These are phyloP conservation scores for Polygonum maritimum DNA, from an alignment of 148 eudicot species.

Conservation along the genomic window DNA sequence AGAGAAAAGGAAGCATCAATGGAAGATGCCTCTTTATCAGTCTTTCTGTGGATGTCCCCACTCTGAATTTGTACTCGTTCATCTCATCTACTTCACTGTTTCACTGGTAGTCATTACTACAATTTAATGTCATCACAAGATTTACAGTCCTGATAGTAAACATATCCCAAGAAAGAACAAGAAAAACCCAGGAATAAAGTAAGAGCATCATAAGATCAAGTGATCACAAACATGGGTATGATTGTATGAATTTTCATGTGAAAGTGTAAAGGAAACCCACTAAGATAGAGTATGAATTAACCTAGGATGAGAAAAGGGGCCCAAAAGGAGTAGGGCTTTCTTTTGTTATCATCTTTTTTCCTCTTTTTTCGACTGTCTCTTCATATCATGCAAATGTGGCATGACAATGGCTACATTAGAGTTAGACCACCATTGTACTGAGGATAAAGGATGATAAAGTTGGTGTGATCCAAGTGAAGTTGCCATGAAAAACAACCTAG, in stretches of 20 bases:
- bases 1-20: slow-evolving; percentile 8
- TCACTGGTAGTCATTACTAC: neutral
- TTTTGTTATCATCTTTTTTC: neutral
- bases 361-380: neutral
- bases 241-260: neutral
- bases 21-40: slow-evolving; percentile 10
- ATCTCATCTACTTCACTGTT: neutral
- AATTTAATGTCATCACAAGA: neutral
- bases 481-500: neutral
- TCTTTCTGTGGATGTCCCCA: slow-evolving; percentile 5
- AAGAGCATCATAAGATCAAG: neutral
- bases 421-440: neutral
- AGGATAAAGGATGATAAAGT: too few species aligned
- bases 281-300: neutral
- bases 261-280: neutral
- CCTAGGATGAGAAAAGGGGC: slow-evolving; percentile 1
- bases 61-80: neutral
- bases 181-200: too few species aligned
- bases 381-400: neutral
- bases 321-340: neutral
- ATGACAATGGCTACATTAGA: neutral
- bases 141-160: neutral
- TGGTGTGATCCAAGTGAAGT: neutral
- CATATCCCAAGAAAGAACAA: neutral
- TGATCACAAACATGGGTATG: neutral